Evolutionary conservation across 2,329 filamentous ascomycete species (phyloP), one percentile per base, ranked within the genome.

Genomic region (Calycina marina): DNA sequence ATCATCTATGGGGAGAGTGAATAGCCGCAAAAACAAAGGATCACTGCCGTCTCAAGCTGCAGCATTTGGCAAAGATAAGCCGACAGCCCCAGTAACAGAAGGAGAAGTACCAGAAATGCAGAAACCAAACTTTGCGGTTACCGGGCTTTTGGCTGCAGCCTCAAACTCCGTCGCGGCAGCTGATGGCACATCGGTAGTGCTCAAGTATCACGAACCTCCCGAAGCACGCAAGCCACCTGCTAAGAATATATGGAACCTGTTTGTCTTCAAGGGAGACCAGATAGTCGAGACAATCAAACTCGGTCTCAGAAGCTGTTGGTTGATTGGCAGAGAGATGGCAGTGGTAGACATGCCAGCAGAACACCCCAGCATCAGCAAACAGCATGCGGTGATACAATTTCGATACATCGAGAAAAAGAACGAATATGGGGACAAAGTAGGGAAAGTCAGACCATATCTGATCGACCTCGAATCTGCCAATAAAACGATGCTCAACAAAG

Each of bases 341-440:
- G 77, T 98, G 3, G 84, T 82, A 2, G 90, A 98, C 52, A 63
- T 93, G 36, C 62, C 72, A 2, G 71, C 92, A 5, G 84, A 93
- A 50, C 88, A 98, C 52, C 85, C 86, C 1, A 94, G 84, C 55
- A 75, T 85, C 49, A 93, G 84, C 54, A 92, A 92, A 56, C 90
- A 98, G 57, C 90, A 98, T 55, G 88, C 88, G 1, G 90, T 86
- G 6, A 69, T 98, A 26, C 90, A 98, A 53, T 98, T 98, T 50
- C 74, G 90, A 22, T 77, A 84, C 51, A 72, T 79, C 13, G 80
- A 84, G 49, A 85, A 78, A 56, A 72, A 72, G 40, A 84, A 92
- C 46, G 84, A 94, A 56, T 92, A 71, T 52, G 86, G 85, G 14
- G 86, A 94, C 52, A 80, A 76, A 50, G 65, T 77, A 36, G 83